phyloP scores from a whole-genome alignment of 495 filamentous ascomycete species.

The Staphylotrichum longicolle region DNA sequence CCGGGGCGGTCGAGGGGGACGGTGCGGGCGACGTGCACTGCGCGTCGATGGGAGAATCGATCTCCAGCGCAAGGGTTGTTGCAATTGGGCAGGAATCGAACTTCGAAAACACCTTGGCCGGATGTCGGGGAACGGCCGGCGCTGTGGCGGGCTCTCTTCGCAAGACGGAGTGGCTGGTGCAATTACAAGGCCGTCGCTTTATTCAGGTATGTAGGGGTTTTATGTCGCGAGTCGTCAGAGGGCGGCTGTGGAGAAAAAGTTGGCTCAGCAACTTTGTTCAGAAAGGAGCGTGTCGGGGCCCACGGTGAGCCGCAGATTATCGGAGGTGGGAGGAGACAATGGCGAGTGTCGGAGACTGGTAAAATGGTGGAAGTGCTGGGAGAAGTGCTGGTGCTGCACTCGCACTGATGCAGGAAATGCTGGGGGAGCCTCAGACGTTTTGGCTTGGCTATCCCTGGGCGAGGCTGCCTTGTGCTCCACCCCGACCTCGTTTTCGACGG shows the following conservation, averaged over 20 bases:
- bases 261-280: constrained; percentile 4
- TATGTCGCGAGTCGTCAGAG: constrained; percentile 2
- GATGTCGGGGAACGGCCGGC: background rate
- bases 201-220: background rate
- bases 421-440: constrained; percentile 6
- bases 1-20: constrained; percentile 1
- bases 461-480: background rate
- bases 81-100: constrained; percentile 19
- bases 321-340: background rate
- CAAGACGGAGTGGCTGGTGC: constrained; percentile 17
- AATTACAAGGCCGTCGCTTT: constrained; percentile 27
- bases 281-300: constrained; percentile 9
- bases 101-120: constrained; percentile 6
- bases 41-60: constrained; percentile 16
- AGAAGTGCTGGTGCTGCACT: constrained; percentile 9
- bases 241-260: constrained; percentile 15
- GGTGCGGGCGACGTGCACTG: constrained; percentile 24
- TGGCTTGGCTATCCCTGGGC: constrained; percentile 13
- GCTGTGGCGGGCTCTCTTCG: background rate
- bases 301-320: constrained; percentile 1
- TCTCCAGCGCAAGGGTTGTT: constrained; percentile 1
- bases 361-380: constrained; percentile 3
- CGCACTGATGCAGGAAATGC: constrained; percentile 9
- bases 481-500: background rate
- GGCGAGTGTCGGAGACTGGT: background rate